Base-by-base conservation (phyloP, 495 filamentous ascomycete genomes). In the Neurospora hispaniola region DNA sequence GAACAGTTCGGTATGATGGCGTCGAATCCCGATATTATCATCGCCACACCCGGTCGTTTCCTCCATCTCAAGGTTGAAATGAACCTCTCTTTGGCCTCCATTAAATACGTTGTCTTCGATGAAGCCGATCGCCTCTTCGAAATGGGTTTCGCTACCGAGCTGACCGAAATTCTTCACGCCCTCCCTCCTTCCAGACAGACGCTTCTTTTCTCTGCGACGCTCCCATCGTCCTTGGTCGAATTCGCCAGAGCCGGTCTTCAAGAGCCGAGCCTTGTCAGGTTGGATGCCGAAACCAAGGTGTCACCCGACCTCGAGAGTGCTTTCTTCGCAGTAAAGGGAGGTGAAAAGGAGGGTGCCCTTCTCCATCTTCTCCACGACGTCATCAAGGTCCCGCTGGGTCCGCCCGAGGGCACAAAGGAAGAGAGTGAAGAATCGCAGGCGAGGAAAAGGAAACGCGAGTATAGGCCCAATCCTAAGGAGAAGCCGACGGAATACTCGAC, bases 41-140 rank as follows among this genome's bases (percentile, higher is more conserved):
- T 99, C 78, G 96, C 95, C 18, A 98, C 96, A 0, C 96, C 96
- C 0, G 96, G 96, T 78, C 92, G 96, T 75, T 98, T 98, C 78
- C 80, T 98, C 73, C 96, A 99, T 85, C 81, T 99, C 72, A 93
- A 97, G 81, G 95, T 98, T 10, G 96, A 98, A 80, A 97, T 97
- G 96, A 84, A 88, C 40, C 84, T 99, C 70, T 91, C 97, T 78
- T 84, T 99, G 41, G 92, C 90, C 4, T 95, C 92, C 12, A 89
- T 98, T 70, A 85, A 87, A 66, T 99, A 98, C 77, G 92, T 96
- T 38, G 96, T 98, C 41, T 98, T 99, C 68, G 96, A 99, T 80
- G 96, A 99, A 79, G 96, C 96, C 16, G 96, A 99, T 85, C 87
- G 96, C 69, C 85, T 99, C 3, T 99, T 98, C 81, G 96, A 99